Evolutionary conservation across 495 filamentous ascomycete species (phyloP).

Genomic region (Penicillium manginii): DNA sequence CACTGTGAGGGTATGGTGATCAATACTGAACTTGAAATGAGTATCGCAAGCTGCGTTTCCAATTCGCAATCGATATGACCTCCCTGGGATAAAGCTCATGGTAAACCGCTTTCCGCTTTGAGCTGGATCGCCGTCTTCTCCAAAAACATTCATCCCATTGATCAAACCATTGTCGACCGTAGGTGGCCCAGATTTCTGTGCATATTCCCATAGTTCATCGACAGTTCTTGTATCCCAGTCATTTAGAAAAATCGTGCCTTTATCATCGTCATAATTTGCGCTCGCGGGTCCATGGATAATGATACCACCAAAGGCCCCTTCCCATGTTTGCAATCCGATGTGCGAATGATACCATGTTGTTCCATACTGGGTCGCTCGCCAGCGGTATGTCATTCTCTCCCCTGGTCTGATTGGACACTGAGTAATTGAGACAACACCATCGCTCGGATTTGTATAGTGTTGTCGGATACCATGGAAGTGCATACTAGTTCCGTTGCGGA

Average conservation of each 20-base stretch:
- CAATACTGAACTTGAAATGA: slow-evolving; percentile 50
- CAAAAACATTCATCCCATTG: slow-evolving; percentile 54
- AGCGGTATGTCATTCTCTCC: slow-evolving; percentile 67
- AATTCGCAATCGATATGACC: slow-evolving; percentile 48
- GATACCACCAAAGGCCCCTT: slow-evolving; percentile 37
- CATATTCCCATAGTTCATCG: slow-evolving; percentile 20
- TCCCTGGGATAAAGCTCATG: slow-evolving; percentile 38
- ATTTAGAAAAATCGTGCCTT: slow-evolving; percentile 60
- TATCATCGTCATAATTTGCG: slow-evolving; percentile 67
- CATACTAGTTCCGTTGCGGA: slow-evolving; percentile 60
- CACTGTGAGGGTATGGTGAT: slow-evolving; percentile 47
- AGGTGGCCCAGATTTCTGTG: slow-evolving; percentile 19
- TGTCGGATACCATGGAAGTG: slow-evolving; percentile 58
- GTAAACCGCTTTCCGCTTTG: slow-evolving; percentile 43
- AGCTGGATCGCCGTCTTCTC: slow-evolving; percentile 23
- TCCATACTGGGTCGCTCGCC: slow-evolving; percentile 71
- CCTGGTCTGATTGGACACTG: slow-evolving; percentile 71
- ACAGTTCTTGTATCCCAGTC: slow-evolving; percentile 55
- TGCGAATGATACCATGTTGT: slow-evolving; percentile 85
- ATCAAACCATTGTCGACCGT: slow-evolving; percentile 51
- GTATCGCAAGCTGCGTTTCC: slow-evolving; percentile 50
- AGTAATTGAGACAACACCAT: slow-evolving; percentile 69
- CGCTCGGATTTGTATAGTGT: slow-evolving; percentile 46
- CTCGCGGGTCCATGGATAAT: slow-evolving; percentile 52
- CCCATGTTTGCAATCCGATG: slow-evolving; percentile 62